phyloP scores from a whole-genome alignment of 164 flowering plant genomes.

The grape (Vitis vinifera) region DNA sequence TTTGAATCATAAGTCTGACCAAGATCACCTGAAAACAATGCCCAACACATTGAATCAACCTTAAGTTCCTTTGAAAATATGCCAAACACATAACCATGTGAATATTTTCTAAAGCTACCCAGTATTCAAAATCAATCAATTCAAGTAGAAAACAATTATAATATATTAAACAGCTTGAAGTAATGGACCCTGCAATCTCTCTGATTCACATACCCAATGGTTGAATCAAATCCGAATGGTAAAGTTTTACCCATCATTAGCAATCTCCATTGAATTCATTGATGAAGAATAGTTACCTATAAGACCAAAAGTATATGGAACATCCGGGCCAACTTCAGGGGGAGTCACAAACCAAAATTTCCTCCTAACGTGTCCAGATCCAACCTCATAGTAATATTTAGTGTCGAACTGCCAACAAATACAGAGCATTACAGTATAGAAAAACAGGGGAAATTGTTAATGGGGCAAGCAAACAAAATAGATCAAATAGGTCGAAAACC shows the following conservation, averaged over 20 bases:
- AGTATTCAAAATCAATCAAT: no score
- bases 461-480: no score
- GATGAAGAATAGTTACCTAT: conserved; percentile 33
- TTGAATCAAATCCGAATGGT: not conserved
- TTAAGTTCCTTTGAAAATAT: no score
- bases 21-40: conserved; percentile 54
- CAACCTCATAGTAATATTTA: conserved; percentile 38
- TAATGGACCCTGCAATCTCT: no score
- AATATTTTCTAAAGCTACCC: no score
- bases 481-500: not conserved
- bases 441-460: no score
- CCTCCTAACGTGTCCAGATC: conserved; percentile 9
- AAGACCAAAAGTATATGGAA: conserved; percentile 41
- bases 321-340: conserved; percentile 29
- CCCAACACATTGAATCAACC: not conserved
- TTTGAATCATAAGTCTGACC: conserved; percentile 67
- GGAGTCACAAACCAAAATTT: conserved; percentile 35
- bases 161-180: no score
- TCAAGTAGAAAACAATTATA: no score
- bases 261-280: not conserved
- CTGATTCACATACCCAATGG: no score
- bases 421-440: not conserved
- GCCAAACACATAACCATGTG: no score
- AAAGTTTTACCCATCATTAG: not conserved
- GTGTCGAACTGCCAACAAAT: conserved; percentile 30